Conservation (phyloP, 139 green algal species). For the Auxenochlorella pyrenoidosa region DNA sequence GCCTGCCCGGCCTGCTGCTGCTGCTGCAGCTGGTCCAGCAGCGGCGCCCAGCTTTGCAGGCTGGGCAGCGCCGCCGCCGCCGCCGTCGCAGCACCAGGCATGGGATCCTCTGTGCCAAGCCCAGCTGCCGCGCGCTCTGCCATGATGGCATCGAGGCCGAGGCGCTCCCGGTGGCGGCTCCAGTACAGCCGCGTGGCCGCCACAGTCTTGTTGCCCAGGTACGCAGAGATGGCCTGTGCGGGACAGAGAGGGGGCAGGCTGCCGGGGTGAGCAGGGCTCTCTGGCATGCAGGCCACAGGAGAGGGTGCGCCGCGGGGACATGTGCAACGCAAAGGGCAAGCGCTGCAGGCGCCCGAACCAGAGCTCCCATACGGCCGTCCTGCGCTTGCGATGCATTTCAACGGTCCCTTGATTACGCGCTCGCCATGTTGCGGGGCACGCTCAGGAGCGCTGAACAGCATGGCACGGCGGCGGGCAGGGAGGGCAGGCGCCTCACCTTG, state of each 20-base stretch:
- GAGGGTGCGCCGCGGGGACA: too few relatives aligned
- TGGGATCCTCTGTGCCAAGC: constrained; percentile 7
- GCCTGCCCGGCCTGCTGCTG: not conserved
- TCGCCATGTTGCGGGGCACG: too few relatives aligned
- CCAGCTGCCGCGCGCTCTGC: constrained; percentile 37
- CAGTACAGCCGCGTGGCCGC: constrained; percentile 66
- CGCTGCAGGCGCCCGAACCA: too few relatives aligned
- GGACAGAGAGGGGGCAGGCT: not conserved
- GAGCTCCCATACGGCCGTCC: too few relatives aligned
- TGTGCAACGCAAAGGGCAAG: not conserved
- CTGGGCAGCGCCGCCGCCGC: constrained; percentile 8
- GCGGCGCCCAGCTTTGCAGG: constrained; percentile 1
- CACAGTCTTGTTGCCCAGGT: constrained; percentile 56
- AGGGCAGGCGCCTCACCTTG: too few relatives aligned
- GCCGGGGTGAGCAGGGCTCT: not conserved
- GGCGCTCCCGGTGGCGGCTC: constrained; percentile 59
- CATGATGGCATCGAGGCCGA: constrained; percentile 61
- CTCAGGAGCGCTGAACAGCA: not conserved
- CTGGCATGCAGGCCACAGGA: too few relatives aligned
- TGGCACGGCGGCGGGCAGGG: not conserved
- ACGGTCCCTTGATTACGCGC: too few relatives aligned
- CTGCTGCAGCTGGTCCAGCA: constrained; percentile 8
- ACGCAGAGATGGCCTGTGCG: constrained; percentile 52
- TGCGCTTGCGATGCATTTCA: too few relatives aligned
- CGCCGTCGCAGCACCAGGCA: not conserved